A percentile compares a stretch with the other conserved stretches of the same genome.
These are phyloP conservation scores for Sisymbrium irio DNA, from an alignment of 345 rosid genomes.

Conservation along the genomic window DNA sequence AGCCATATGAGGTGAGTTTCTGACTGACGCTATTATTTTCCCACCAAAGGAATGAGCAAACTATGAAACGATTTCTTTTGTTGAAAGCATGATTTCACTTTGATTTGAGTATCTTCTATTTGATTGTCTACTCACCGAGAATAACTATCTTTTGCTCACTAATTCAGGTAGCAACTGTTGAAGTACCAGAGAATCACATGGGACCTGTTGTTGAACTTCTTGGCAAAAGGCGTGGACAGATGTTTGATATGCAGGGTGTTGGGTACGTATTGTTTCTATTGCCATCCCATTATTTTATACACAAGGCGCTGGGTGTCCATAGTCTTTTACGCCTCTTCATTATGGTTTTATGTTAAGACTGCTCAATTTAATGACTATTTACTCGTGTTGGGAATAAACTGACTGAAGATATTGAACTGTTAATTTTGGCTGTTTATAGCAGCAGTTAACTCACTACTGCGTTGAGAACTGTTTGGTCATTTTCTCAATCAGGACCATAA, in stretches of 20 bases:
- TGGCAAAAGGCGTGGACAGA: constrained; percentile 91
- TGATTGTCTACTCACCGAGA: neutral
- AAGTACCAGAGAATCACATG: constrained; percentile 93
- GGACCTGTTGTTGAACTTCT: constrained; percentile 98
- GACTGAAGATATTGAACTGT: too few relatives aligned
- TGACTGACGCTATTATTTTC: constrained; percentile 2
- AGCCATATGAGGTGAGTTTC: constrained; percentile 80
- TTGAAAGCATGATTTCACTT: constrained; percentile 5
- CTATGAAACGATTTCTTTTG: too few relatives aligned
- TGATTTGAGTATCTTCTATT: constrained; percentile 15
- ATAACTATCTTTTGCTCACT: neutral
- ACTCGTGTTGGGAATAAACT: too few relatives aligned
- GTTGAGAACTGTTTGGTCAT: too few relatives aligned
- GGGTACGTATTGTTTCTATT: constrained; percentile 48
- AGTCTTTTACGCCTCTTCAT: neutral
- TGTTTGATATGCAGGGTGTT: constrained; percentile 89
- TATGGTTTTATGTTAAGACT: neutral
- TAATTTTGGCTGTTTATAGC: too few relatives aligned
- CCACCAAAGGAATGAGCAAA: constrained; percentile 1
- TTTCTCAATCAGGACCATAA: too few relatives aligned
- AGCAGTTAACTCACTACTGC: too few relatives aligned
- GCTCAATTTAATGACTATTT: too few relatives aligned
- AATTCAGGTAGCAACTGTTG: constrained; percentile 81
- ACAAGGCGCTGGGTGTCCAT: neutral
- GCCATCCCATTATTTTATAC: constrained; percentile 10